Conservation (phyloP, 768 basidiomycete species). For the Mycena olivaceomarginata region DNA sequence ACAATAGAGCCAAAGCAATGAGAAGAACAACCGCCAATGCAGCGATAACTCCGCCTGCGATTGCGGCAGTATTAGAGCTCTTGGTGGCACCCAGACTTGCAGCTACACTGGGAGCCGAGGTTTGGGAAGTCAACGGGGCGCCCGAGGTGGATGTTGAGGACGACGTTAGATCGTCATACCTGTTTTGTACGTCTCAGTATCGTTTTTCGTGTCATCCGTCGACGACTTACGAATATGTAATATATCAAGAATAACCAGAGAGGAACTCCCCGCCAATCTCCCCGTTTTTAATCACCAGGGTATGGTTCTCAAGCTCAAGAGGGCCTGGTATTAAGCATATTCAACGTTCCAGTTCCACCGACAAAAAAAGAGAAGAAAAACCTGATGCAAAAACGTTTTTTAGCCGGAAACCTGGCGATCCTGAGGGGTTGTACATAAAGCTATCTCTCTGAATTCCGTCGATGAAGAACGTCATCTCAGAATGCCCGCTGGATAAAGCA, state of each 20-base stretch:
- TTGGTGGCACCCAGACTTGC: background rate
- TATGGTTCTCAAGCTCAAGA: slow-evolving; percentile 22
- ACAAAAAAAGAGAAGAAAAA: too few species aligned
- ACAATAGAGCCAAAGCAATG: slow-evolving; percentile 46
- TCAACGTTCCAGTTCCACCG: too few species aligned
- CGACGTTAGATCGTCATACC: background rate
- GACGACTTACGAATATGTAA: slow-evolving; percentile 39
- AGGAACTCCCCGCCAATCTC: background rate
- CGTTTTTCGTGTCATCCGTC: background rate
- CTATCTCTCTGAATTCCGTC: slow-evolving; percentile 9
- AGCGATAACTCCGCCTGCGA: slow-evolving; percentile 55
- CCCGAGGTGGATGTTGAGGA: background rate
- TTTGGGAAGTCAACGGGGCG: background rate
- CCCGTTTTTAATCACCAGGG: slow-evolving; percentile 33
- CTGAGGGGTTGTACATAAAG: slow-evolving; percentile 23
- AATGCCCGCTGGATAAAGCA: slow-evolving; percentile 11
- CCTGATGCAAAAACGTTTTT: slow-evolving; percentile 34
- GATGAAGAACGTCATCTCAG: slow-evolving; percentile 32
- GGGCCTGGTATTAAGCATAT: too few species aligned
- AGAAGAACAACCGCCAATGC: slow-evolving; percentile 50
- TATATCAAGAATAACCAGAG: slow-evolving; percentile 40
- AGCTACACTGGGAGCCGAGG: background rate
- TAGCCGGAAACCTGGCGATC: slow-evolving; percentile 4
- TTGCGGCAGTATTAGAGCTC: slow-evolving; percentile 35
- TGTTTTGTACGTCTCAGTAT: background rate